Conservation (phyloP, 2,329 filamentous ascomycete genomes). For the Penicillium oxalicum region DNA sequence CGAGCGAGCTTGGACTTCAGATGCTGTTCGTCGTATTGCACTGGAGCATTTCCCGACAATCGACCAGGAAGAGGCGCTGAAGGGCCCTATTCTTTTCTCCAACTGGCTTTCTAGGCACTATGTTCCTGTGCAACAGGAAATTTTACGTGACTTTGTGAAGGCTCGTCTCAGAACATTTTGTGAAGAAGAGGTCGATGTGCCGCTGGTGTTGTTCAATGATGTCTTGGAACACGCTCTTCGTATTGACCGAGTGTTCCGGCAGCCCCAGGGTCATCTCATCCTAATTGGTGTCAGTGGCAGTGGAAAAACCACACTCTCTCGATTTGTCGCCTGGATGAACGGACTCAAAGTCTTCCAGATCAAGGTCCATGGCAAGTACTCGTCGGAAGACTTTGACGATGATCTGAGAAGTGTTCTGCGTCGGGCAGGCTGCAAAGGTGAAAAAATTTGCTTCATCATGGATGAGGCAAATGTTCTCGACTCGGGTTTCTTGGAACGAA, state of each 20-base stretch:
- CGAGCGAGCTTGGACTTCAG: slow-evolving; percentile 90
- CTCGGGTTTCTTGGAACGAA: slow-evolving; percentile 95
- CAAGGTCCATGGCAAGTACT: slow-evolving; percentile 98
- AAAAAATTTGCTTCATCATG: slow-evolving; percentile 99
- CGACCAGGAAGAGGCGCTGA: slow-evolving; percentile 79
- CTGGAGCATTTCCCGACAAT: slow-evolving; percentile 93
- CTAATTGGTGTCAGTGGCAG: slow-evolving; percentile 97
- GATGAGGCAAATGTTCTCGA: slow-evolving; percentile 98
- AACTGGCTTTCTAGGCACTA: slow-evolving; percentile 99
- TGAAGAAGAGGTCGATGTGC: slow-evolving; percentile 98
- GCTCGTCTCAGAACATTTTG: slow-evolving; percentile 96
- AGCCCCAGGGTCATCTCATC: slow-evolving; percentile 96
- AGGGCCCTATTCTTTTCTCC: slow-evolving; percentile 92
- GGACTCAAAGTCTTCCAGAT: slow-evolving; percentile 98
- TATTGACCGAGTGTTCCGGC: slow-evolving; percentile 96
- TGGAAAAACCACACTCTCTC: slow-evolving; percentile 95
- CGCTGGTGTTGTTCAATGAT: slow-evolving; percentile 98
- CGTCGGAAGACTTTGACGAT: slow-evolving; percentile 96
- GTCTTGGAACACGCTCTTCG: slow-evolving; percentile 96
- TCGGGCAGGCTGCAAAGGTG: slow-evolving; percentile 91
- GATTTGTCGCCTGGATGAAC: slow-evolving; percentile 99
- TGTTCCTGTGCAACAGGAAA: slow-evolving; percentile 89
- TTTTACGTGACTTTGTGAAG: slow-evolving; percentile 94
- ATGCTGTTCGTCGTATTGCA: slow-evolving; percentile 78
- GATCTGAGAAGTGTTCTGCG: slow-evolving; percentile 90